A percentile compares a stretch with the other conserved stretches of the same genome.
Evolutionary conservation across 73 alveolate genomes (phyloP).

Genomic region (Tetrahymena borealis): DNA sequence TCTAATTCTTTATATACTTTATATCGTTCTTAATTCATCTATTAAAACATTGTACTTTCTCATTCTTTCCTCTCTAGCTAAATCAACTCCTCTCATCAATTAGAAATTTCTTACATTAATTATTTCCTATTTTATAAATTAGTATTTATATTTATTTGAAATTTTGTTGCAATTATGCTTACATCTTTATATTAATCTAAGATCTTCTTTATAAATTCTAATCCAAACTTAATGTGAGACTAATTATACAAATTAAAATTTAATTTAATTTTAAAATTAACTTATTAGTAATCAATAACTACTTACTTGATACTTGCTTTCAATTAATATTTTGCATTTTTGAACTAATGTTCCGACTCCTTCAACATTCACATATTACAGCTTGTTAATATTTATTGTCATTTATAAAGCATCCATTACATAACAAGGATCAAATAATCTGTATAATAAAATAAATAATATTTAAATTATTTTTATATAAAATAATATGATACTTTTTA

Average conservation of each 20-base stretch:
- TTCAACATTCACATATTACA: not conserved
- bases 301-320: not conserved
- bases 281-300: no score
- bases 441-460: not conserved
- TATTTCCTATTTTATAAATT: not conserved
- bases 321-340: not conserved
- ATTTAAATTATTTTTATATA: not conserved
- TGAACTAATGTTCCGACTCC: not conserved
- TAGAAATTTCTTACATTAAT: constrained; percentile 8
- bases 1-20: constrained; percentile 3
- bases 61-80: constrained; percentile 40
- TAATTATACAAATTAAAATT: not conserved
- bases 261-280: not conserved
- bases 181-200: not conserved
- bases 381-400: not conserved
- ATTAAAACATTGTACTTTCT: constrained; percentile 7
- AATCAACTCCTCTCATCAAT: constrained; percentile 12
- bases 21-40: constrained; percentile 16
- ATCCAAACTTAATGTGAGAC: not conserved
- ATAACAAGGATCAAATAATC: not conserved
- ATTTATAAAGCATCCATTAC: not conserved
- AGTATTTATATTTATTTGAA: not conserved
- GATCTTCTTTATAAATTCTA: not conserved
- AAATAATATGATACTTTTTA: no score
- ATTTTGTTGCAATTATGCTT: not conserved